Evolutionary conservation across 306 rosid genomes (phyloP), one percentile per base, ranked within the genome.

Genomic region (Rosa persica): DNA sequence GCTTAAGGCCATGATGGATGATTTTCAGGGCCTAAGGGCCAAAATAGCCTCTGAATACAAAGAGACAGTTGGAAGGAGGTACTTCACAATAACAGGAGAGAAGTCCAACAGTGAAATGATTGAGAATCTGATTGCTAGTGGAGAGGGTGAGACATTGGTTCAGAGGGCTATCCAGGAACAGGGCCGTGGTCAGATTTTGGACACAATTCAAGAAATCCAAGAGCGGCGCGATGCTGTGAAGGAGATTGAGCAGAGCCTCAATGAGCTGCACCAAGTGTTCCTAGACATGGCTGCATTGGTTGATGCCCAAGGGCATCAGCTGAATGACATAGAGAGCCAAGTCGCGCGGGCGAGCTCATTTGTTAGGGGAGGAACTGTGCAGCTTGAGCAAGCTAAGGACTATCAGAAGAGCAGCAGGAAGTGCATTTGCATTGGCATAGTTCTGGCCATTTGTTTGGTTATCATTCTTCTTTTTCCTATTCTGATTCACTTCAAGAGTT

Each of bases 231-330:
- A 88, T 51, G 89, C 98, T 30, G 97, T 95, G 62, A 95, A 93
- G 85, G 97, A 93, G 79, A 93, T 95, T 44, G 99, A 92, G 97
- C 89, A 85, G 76, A 93, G 85, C 49, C 82, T 95, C 86, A 83
- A 93, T 8, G 98, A 93, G 81, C 70, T 95, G 15, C 98, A 95
- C 69, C 99, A 89, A 44, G 91, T 93, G 0, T 95, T 92, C 84
- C 71, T 95, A 80, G 98, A 93, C 81, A 95, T 95, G 99, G 99
- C 97, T 10, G 96, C 99, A 38, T 73, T 95, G 44, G 98, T 91
- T 3, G 96, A 92, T 39, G 81, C 99, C 20, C 99, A 95, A 73
- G 97, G 99, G 8, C 98, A 91, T 62, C 98, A 89, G 58, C 78
- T 95, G 49, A 92, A 91, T 39, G 93, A 89, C 83, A 95, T 92